Conservation (phyloP, 108 stramenopile genomes). For the Cylindrotheca fusiformis region DNA sequence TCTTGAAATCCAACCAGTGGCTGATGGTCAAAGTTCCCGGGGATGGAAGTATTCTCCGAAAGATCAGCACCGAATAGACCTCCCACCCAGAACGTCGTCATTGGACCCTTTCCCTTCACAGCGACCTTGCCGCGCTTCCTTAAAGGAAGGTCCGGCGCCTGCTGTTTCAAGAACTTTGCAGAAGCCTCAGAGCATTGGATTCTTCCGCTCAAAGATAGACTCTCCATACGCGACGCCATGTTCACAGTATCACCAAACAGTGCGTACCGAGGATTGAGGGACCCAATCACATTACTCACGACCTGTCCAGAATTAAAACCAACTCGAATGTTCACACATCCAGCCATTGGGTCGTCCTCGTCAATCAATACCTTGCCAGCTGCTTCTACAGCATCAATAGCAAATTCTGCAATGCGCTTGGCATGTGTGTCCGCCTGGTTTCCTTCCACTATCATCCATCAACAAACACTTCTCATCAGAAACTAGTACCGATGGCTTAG, state of each 20-base stretch:
- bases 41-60: too few relatives aligned
- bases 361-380: conserved; percentile 33
- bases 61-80: too few relatives aligned
- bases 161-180: conserved; percentile 37
- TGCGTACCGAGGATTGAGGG: conserved; percentile 38
- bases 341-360: conserved; percentile 34
- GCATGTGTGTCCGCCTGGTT: conserved; percentile 47
- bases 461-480: too few relatives aligned
- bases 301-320: conserved; percentile 52
- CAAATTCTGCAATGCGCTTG: conserved; percentile 51
- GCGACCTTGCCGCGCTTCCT: conserved; percentile 33
- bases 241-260: conserved; percentile 64
- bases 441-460: too few relatives aligned
- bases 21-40: too few relatives aligned
- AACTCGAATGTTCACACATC: conserved; percentile 44
- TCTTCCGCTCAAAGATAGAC: conserved; percentile 22
- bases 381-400: conserved; percentile 43
- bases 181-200: conserved; percentile 45
- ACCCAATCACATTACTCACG: conserved; percentile 47
- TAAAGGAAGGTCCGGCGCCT: conserved; percentile 33
- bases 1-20: too few relatives aligned
- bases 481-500: too few relatives aligned
- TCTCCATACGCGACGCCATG: conserved; percentile 50
- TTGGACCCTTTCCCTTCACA: conserved; percentile 48
- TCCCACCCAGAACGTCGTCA: conserved; percentile 39